Conservation (phyloP, 371 early-diverging fungal species). For the Rhizomucor pusillus region DNA sequence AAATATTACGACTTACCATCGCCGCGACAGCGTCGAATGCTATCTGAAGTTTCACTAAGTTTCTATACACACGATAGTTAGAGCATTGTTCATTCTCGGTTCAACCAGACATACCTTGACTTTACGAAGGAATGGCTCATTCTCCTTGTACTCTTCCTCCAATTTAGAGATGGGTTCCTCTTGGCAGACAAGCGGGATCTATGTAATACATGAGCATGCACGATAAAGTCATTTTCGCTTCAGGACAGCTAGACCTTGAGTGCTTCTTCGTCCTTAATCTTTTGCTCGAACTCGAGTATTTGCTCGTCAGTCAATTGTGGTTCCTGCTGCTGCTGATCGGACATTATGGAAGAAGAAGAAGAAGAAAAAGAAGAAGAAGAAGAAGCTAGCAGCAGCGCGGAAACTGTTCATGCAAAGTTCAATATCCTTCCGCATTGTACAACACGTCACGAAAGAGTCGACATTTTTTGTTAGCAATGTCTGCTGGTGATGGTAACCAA, state of each 20-base stretch:
- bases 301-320: conserved; percentile 58
- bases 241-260: conserved; percentile 26
- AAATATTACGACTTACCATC: conserved; percentile 49
- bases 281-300: conserved; percentile 60
- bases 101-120: conserved; percentile 39
- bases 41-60: conserved; percentile 43
- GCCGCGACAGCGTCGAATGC: conserved; percentile 64
- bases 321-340: conserved; percentile 10
- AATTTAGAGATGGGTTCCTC: conserved; percentile 47
- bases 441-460: no score
- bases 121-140: conserved; percentile 53
- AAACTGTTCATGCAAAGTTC: no score
- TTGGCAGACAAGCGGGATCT: conserved; percentile 58
- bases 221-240: neutral
- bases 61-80: conserved; percentile 24
- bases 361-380: neutral
- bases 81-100: neutral
- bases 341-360: no score
- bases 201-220: conserved; percentile 2
- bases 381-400: neutral
- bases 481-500: neutral
- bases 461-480: no score
- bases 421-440: no score
- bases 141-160: conserved; percentile 57
- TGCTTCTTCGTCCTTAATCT: conserved; percentile 63